Evolutionary conservation across 2,329 filamentous ascomycete genomes (phyloP), one percentile per base, ranked within the genome.

Genomic region (Rutstroemia sp.): DNA sequence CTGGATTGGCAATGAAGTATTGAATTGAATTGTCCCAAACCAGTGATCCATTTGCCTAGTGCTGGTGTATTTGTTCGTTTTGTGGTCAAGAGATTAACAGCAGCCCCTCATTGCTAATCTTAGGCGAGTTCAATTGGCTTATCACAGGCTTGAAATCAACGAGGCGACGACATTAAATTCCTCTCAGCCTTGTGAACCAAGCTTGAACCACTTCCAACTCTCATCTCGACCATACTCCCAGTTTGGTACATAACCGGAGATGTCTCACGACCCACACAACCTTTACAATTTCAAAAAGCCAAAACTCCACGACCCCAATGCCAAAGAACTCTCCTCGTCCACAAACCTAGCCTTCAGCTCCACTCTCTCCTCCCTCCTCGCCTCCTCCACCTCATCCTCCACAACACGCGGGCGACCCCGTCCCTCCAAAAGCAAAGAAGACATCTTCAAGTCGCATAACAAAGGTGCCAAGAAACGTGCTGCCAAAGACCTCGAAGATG

Each of bases 291-390:
- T 86, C 52, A 81, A 82, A 54, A 82, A 83, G 39, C 75, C 81
- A 10, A 92, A 91, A 71, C 54, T 56, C 9, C 54, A 56, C 14
- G 38, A 30, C 16, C 85, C 84, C 42, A 69, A 74, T 65, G 78
- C 81, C 62, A 85, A 83, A 67, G 83, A 87, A 66, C 81, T 89
- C 57, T 82, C 83, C 18, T 82, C 91, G 18, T 86, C 83, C 18
- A 84, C 82, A 51, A 86, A 83, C 46, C 82, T 96, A 54, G 85
- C 90, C 69, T 97, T 99, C 75, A 85, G 88, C n/a, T 89, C 90
- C 10, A 88, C 94, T 62, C 82, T 97, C 61, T 87, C 88, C 64
- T 88, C 86, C 47, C 83, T 96, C 55, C 90, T 96, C 73, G 77
- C 86, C 54, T 71, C 74, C n/a, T 61, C 61, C 23, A 60, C 74